Conservation (phyloP, 176 grass and related monocot species). For the Poa annua region DNA sequence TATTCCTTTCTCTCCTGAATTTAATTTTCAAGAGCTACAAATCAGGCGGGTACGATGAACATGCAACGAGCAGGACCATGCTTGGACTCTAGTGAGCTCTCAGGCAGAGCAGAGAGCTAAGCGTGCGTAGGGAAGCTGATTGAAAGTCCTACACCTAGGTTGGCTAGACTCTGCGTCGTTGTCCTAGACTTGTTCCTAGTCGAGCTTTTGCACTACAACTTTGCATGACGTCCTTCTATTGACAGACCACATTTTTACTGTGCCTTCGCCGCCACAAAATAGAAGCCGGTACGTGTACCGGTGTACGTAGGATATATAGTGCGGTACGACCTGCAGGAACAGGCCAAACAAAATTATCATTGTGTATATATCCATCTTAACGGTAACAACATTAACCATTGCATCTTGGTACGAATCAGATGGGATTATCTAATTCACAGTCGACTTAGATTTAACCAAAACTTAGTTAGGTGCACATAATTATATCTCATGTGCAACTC, state of each 20-base stretch:
- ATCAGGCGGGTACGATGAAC: background rate
- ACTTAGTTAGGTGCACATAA: no score
- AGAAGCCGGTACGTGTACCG: no score
- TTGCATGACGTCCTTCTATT: slow-evolving; percentile 32
- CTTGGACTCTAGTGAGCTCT: slow-evolving; percentile 33
- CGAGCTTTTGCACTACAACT: slow-evolving; percentile 36
- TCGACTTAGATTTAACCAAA: no score
- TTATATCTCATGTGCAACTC: no score
- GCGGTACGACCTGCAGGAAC: background rate
- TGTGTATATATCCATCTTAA: background rate
- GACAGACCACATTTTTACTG: slow-evolving; percentile 27
- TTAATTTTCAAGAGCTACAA: background rate
- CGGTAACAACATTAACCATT: no score
- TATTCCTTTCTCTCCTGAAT: background rate
- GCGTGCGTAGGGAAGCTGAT: slow-evolving; percentile 26
- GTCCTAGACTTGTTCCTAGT: background rate
- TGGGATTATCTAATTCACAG: no score
- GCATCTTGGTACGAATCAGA: no score
- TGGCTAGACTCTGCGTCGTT: background rate
- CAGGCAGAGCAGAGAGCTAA: background rate
- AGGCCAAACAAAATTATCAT: background rate
- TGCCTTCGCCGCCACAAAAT: slow-evolving; percentile 21
- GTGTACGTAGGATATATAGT: background rate
- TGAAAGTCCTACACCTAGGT: slow-evolving; percentile 43
- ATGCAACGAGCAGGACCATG: background rate